These are phyloP conservation scores for Myochromella boudieri DNA, from an alignment of 768 basidiomycete genomes.

Conservation along the genomic window DNA sequence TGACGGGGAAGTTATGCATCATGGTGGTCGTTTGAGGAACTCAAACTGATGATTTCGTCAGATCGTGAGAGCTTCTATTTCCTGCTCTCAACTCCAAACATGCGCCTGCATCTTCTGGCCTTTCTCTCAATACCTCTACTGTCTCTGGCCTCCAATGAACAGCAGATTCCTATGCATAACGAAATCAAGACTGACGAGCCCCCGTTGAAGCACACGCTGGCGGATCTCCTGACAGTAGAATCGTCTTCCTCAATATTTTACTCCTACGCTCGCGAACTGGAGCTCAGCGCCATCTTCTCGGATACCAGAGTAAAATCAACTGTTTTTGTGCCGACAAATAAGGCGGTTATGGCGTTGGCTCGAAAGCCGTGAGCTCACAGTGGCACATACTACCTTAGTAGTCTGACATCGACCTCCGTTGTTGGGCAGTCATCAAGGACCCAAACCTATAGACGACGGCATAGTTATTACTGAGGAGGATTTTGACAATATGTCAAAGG, in stretches of 20 bases:
- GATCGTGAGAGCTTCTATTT: too few species aligned
- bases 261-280: constrained; percentile 74
- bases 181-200: constrained; percentile 26
- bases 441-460: constrained; percentile 35
- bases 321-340: constrained; percentile 82
- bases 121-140: constrained; percentile 30
- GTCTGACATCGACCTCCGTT: constrained; percentile 2
- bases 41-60: too few species aligned
- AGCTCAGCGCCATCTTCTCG: constrained; percentile 53
- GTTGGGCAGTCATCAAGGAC: constrained; percentile 57
- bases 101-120: constrained; percentile 33
- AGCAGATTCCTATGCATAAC: constrained; percentile 33
- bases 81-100: constrained; percentile 14
- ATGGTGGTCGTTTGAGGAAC: too few species aligned
- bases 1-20: too few species aligned
- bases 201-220: constrained; percentile 59
- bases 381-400: too few species aligned
- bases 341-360: constrained; percentile 78
- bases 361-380: constrained; percentile 81
- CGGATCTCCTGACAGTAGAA: constrained; percentile 80
- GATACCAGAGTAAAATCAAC: constrained; percentile 43
- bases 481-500: constrained; percentile 55
- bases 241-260: constrained; percentile 78
- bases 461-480: constrained; percentile 67
- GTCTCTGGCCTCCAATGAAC: constrained; percentile 27